phyloP scores from a whole-genome alignment of 2,329 filamentous ascomycete species.

The Fusarium stilboides region DNA sequence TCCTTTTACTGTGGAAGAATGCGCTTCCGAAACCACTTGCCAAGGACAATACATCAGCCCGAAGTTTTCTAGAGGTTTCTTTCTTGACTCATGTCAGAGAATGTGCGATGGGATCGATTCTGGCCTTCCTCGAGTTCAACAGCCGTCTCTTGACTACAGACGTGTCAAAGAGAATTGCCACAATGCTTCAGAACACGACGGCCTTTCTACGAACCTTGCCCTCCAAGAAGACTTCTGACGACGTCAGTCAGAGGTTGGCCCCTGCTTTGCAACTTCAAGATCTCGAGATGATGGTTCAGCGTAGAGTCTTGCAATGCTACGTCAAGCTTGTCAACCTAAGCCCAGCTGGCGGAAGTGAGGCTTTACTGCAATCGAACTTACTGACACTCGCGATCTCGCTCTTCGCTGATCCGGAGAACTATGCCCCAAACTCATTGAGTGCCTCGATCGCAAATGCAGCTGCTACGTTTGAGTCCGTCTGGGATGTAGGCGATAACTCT shows the following conservation, averaged over 20 bases:
- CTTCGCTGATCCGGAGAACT: constrained; percentile 93
- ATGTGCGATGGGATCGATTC: constrained; percentile 90
- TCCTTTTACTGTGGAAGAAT: constrained; percentile 97
- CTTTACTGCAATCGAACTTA: constrained; percentile 90
- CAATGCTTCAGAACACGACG: constrained; percentile 95
- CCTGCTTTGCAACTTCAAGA: constrained; percentile 91
- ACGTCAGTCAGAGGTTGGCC: constrained; percentile 85
- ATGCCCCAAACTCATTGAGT: constrained; percentile 86
- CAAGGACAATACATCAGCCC: constrained; percentile 88
- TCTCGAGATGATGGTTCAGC: constrained; percentile 91
- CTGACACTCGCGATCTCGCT: constrained; percentile 90
- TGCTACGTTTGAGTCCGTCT: constrained; percentile 91
- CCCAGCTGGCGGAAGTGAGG: constrained; percentile 86
- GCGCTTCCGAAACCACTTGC: constrained; percentile 94
- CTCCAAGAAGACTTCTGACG: constrained; percentile 86
- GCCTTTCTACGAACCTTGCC: constrained; percentile 90
- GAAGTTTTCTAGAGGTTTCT: constrained; percentile 88
- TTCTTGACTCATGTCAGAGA: constrained; percentile 96
- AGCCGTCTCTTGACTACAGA: constrained; percentile 92
- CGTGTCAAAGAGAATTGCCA: constrained; percentile 91
- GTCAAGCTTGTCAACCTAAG: constrained; percentile 91
- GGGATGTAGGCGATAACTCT: constrained; percentile 95
- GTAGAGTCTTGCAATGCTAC: constrained; percentile 95
- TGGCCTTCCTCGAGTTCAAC: constrained; percentile 95
- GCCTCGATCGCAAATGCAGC: constrained; percentile 92